Conservation (phyloP, 1,284 basidiomycete species). For the Cryptococcus sp. region DNA sequence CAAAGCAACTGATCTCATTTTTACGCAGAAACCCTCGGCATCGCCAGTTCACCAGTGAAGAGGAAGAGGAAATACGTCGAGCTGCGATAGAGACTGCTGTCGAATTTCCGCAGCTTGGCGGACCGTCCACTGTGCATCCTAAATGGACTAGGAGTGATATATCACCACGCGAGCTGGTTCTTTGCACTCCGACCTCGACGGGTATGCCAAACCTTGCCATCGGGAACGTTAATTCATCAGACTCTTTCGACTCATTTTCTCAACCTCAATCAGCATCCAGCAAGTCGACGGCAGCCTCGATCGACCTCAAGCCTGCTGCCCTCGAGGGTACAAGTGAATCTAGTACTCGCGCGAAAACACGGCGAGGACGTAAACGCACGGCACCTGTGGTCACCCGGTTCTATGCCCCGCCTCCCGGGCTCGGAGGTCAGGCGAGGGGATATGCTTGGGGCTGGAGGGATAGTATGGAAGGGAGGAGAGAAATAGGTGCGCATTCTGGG, state of each 20-base stretch:
- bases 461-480: conserved; percentile 22
- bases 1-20: not conserved
- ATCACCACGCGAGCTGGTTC: not conserved
- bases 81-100: conserved; percentile 5
- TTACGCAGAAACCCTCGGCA: conserved; percentile 16
- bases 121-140: not conserved
- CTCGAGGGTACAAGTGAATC: too few relatives aligned
- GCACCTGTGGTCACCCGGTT: conserved; percentile 8
- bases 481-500: conserved; percentile 11
- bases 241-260: too few relatives aligned
- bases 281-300: too few relatives aligned
- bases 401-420: conserved; percentile 19
- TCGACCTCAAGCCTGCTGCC: too few relatives aligned
- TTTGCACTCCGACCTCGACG: not conserved
- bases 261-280: too few relatives aligned
- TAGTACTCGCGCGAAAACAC: too few relatives aligned
- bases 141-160: conserved; percentile 3
- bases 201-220: not conserved
- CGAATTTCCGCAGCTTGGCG: conserved; percentile 3
- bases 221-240: not conserved
- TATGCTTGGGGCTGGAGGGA: conserved; percentile 28
- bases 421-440: conserved; percentile 23
- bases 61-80: not conserved
- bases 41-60: not conserved
- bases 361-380: too few relatives aligned